Percentiles rank a stretch among this genome's conserved stretches.
These are phyloP conservation scores for Penicillium canariense DNA, from an alignment of 495 filamentous ascomycete genomes.

Conservation along the genomic window DNA sequence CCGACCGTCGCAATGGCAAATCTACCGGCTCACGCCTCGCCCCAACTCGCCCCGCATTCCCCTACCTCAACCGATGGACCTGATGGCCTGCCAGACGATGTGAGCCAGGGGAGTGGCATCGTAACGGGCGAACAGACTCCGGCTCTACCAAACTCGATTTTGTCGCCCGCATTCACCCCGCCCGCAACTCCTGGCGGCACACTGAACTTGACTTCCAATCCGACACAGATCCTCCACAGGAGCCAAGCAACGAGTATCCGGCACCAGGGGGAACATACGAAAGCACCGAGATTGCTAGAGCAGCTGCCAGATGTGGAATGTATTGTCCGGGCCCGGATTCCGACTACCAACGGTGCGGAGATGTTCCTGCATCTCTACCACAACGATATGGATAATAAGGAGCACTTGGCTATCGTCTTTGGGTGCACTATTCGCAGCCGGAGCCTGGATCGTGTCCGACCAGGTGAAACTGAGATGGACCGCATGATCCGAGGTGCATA, in stretches of 20 bases:
- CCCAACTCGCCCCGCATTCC: constrained; percentile 47
- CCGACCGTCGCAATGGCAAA: constrained; percentile 43
- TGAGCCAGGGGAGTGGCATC: constrained; percentile 22
- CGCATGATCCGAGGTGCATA: constrained; percentile 95
- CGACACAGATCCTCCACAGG: constrained; percentile 37
- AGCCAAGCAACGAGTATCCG: constrained; percentile 25
- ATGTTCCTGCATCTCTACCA: constrained; percentile 97
- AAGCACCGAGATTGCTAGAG: constrained; percentile 64
- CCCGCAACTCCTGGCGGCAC: constrained; percentile 69
- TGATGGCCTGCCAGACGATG: constrained; percentile 22
- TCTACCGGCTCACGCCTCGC: constrained; percentile 51
- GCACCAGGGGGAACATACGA: constrained; percentile 44
- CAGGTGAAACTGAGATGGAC: constrained; percentile 93
- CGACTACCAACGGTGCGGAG: constrained; percentile 83
- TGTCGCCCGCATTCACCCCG: constrained; percentile 78
- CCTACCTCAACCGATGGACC: constrained; percentile 17
- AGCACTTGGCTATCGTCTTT: constrained; percentile 98
- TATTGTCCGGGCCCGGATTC: constrained; percentile 79
- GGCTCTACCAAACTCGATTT: constrained; percentile 50
- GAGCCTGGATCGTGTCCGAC: constrained; percentile 73
- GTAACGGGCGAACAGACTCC: constrained; percentile 32
- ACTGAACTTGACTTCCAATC: constrained; percentile 40
- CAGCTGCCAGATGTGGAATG: constrained; percentile 74
- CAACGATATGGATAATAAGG: constrained; percentile 90
- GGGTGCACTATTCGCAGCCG: constrained; percentile 77